Conservation (phyloP, 1,284 basidiomycete genomes). For the Chalciporus sp. region DNA sequence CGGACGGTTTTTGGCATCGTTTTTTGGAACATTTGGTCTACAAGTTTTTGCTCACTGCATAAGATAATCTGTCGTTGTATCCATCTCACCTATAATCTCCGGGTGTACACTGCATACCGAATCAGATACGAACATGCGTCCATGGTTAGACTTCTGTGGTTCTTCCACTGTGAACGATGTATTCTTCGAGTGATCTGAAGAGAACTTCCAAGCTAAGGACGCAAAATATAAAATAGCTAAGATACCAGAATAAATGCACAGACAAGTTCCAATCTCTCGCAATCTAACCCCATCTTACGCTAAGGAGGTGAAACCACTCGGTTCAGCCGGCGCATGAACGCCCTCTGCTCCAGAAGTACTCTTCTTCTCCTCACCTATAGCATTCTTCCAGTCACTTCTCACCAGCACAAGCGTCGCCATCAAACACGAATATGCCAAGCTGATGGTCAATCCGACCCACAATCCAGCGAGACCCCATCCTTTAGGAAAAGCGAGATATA, state of each 20-base stretch:
- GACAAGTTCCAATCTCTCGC: too few relatives aligned
- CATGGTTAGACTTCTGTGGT: background rate
- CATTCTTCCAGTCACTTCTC: constrained; percentile 20
- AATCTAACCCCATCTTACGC: background rate
- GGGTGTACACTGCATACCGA: constrained; percentile 25
- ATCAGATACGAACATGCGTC: constrained; percentile 17
- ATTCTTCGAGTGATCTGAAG: background rate
- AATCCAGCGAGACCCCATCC: constrained; percentile 31
- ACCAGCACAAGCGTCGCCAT: constrained; percentile 22
- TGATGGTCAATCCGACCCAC: constrained; percentile 26
- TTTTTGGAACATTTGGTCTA: constrained; percentile 23
- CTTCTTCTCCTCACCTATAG: background rate
- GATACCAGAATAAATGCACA: background rate
- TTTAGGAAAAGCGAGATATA: constrained; percentile 27
- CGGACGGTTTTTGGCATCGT: constrained; percentile 24
- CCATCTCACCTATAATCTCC: constrained; percentile 15
- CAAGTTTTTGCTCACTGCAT: constrained; percentile 26
- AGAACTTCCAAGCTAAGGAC: too few relatives aligned
- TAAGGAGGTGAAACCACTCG: background rate
- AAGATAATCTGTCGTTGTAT: constrained; percentile 34
- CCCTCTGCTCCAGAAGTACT: background rate
- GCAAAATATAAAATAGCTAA: background rate
- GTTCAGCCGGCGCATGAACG: background rate
- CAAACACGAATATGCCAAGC: constrained; percentile 24
- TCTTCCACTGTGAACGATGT: background rate